Base-by-base conservation (phyloP, 345 rosid species). In the Eucalyptus albens region DNA sequence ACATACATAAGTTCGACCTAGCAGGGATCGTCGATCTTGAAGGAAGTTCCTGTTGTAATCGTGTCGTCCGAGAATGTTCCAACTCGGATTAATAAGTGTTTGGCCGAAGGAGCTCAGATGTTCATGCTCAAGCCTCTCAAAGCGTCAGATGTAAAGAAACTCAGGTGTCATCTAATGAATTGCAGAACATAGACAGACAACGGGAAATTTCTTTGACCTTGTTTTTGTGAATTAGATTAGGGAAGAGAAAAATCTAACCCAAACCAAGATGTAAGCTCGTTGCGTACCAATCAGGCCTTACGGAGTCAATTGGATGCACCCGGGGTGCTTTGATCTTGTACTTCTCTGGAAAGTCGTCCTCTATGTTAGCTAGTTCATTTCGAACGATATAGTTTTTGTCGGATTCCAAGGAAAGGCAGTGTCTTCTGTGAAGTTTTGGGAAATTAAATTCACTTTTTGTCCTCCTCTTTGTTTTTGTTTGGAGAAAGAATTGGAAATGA, bases 121-220 rank as follows among this genome's bases (percentile, higher is more conserved):
- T 97, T 97, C 93, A 94, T 96, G 94, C 93, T 95, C 89, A 97
- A 97, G 95, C 99, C 99, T 2, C 91, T 96, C 87, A 96, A 97
- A 87, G 95, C 90, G 85, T 93, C 97, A 3, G 99, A 97, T 88
- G 96, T 96, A 40, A 92, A 93, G 93, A 93, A 93, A 87, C 87
- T 97, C 69, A 96, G 94, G n/a, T 89, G 93, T 65, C 90, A 93
- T 62, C 88, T 96, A 92, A 87, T 93, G 93, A 94, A 91, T 50
- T 90, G 92, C 90, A 87, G 91, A 89, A 87, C 91, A 87, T 90
- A 87, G 87, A 89, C 17, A 59, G 19, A 42, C 27, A 47, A 53
- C 5, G 87, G 87, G 87, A 50, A 31, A 31, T 47, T 47, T 47
- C 55, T 49, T 27, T 86, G 87, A 50, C 29, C 88, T 42, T 22